Conservation (phyloP, 208 protist species). For the Acanthamoeba royreba region DNA sequence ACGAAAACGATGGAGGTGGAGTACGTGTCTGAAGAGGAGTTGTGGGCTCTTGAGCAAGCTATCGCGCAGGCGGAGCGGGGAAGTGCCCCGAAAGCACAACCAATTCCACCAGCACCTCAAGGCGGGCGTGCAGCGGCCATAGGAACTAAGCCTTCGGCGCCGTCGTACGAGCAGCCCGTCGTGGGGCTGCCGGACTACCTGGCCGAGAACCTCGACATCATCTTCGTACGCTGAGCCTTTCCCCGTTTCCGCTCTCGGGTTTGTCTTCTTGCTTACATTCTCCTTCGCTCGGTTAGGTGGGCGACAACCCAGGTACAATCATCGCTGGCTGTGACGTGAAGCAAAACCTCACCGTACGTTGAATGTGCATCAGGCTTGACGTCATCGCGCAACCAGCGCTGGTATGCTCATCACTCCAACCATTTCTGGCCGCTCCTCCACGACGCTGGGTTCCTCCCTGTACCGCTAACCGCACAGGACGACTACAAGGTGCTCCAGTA, state of each 20-base stretch:
- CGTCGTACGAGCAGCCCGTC: neutral
- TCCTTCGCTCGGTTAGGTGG: neutral
- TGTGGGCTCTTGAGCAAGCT: neutral
- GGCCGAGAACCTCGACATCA: neutral
- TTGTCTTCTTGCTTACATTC: neutral
- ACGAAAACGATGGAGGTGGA: neutral
- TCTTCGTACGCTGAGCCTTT: neutral
- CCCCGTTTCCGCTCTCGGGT: neutral
- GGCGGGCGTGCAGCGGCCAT: neutral
- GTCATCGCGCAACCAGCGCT: neutral
- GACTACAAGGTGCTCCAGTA: neutral
- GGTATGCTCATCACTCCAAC: neutral
- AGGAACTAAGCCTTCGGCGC: neutral
- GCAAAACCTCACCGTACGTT: neutral
- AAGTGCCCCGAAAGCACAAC: neutral
- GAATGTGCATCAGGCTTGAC: neutral
- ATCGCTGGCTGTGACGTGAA: too few relatives aligned
- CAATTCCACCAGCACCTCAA: neutral
- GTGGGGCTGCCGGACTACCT: neutral
- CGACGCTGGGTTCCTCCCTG: neutral
- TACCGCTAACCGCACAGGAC: neutral
- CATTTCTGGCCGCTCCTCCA: slow-evolving; percentile 20
- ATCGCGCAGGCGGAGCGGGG: neutral
- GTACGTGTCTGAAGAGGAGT: neutral
- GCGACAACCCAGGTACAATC: neutral